A percentile compares a stretch with the other conserved stretches of the same genome.
phyloP scores from a whole-genome alignment of 2,329 filamentous ascomycete species.

The Ophiobolus disseminans region DNA sequence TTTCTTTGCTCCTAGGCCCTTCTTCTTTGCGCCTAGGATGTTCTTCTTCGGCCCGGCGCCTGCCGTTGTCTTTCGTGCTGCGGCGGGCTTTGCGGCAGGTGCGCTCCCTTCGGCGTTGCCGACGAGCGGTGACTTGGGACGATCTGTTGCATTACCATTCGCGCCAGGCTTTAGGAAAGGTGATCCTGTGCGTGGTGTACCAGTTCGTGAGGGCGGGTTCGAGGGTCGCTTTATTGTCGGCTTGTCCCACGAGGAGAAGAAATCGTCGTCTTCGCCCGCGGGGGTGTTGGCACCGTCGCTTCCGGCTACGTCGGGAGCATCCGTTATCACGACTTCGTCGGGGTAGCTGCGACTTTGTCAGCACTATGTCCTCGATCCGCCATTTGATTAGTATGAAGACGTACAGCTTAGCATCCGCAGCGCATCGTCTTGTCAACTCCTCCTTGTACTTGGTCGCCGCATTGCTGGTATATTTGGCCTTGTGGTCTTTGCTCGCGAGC shows the following conservation, averaged over 20 bases:
- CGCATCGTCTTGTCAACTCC: conserved; percentile 85
- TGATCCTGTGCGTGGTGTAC: conserved; percentile 83
- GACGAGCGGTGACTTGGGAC: conserved; percentile 81
- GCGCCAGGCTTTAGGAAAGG: conserved; percentile 80
- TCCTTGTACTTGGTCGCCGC: conserved; percentile 98
- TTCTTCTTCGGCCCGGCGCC: conserved; percentile 77
- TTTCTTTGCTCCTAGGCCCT: conserved; percentile 71
- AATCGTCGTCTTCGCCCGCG: conserved; percentile 88
- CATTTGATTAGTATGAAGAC: conserved; percentile 48
- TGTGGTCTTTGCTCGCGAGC: conserved; percentile 93
- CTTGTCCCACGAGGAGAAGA: conserved; percentile 99
- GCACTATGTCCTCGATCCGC: not conserved
- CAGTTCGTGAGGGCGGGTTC: conserved; percentile 88
- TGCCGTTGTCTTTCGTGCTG: conserved; percentile 76
- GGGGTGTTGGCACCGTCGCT: conserved; percentile 75
- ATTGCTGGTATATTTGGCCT: conserved; percentile 94
- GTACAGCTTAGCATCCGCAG: conserved; percentile 83
- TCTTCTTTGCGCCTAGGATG: conserved; percentile 79
- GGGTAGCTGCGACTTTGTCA: conserved; percentile 68
- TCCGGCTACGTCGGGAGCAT: conserved; percentile 64
- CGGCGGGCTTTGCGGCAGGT: conserved; percentile 73
- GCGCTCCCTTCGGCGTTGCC: conserved; percentile 57
- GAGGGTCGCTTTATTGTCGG: conserved; percentile 95
- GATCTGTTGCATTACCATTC: conserved; percentile 68
- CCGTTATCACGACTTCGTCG: conserved; percentile 82